Evolutionary conservation across 2,329 filamentous ascomycete genomes (phyloP).

Genomic region (Phyllosticta citriasiana): DNA sequence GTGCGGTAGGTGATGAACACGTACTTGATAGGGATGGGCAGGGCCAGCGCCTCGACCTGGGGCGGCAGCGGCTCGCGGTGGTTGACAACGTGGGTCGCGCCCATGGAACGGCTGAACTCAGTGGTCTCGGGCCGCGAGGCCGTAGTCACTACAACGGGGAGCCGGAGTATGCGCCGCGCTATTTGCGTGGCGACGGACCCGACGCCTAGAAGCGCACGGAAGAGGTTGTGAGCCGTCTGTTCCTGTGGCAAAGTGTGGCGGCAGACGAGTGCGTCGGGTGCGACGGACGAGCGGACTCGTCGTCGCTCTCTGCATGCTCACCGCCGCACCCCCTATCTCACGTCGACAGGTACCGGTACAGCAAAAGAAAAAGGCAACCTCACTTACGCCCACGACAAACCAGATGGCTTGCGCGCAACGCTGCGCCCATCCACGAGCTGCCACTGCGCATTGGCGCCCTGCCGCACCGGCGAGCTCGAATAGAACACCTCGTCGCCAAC

Average conservation of each 20-base stretch:
- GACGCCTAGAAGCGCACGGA: conserved; percentile 16
- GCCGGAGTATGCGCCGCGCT: conserved; percentile 28
- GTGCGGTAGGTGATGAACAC: conserved; percentile 34
- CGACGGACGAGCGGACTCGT: background rate
- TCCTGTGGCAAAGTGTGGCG: background rate
- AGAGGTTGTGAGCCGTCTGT: background rate
- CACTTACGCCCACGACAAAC: conserved; percentile 20
- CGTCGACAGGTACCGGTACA: background rate
- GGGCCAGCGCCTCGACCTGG: conserved; percentile 27
- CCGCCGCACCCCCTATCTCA: too few relatives aligned
- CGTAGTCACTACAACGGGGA: conserved; percentile 37
- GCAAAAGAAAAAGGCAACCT: background rate
- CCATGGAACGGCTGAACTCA: conserved; percentile 30
- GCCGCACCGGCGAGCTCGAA: conserved; percentile 28
- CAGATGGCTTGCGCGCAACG: conserved; percentile 29
- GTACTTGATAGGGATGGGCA: conserved; percentile 32
- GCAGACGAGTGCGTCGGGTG: background rate
- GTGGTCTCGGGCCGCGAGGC: conserved; percentile 33
- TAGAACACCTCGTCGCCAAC: conserved; percentile 37
- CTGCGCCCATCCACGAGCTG: conserved; percentile 33
- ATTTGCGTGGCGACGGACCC: conserved; percentile 37
- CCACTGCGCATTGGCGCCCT: conserved; percentile 35
- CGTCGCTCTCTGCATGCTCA: too few relatives aligned
- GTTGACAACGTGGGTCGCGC: conserved; percentile 35
- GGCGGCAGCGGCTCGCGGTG: conserved; percentile 31